These are phyloP conservation scores for Nemania abortiva DNA, from an alignment of 2,329 filamentous ascomycete species.

Conservation along the genomic window DNA sequence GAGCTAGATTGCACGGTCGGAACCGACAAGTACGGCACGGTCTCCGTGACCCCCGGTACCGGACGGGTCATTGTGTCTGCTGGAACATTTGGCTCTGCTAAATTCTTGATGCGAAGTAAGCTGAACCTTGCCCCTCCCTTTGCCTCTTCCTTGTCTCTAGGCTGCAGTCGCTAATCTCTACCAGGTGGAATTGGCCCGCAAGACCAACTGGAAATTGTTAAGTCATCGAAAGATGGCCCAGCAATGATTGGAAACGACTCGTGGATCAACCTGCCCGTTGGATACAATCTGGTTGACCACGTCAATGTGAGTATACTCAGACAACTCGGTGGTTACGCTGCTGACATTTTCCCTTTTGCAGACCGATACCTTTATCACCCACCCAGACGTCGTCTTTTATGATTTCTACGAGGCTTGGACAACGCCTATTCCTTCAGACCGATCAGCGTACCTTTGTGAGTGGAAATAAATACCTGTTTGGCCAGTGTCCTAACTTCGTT, in stretches of 20 bases:
- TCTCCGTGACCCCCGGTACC: slow-evolving; percentile 69
- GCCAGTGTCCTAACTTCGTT: slow-evolving; percentile 26
- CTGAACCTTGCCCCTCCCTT: no score
- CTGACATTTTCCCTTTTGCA: slow-evolving; percentile 33
- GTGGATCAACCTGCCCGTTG: slow-evolving; percentile 71
- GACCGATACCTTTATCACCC: slow-evolving; percentile 62
- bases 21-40: slow-evolving; percentile 68
- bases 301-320: slow-evolving; percentile 53
- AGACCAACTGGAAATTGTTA: slow-evolving; percentile 68
- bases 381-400: slow-evolving; percentile 67
- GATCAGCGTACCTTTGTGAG: slow-evolving; percentile 59
- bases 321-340: not conserved
- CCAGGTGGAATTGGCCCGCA: slow-evolving; percentile 71
- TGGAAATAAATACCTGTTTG: not conserved
- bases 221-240: slow-evolving; percentile 61
- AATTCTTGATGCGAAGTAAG: slow-evolving; percentile 73
- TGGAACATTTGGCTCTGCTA: slow-evolving; percentile 76
- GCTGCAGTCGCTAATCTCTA: slow-evolving; percentile 26
- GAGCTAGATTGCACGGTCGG: slow-evolving; percentile 69
- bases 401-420: slow-evolving; percentile 74
- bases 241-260: slow-evolving; percentile 62
- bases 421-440: slow-evolving; percentile 59
- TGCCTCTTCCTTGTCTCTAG: not conserved
- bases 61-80: slow-evolving; percentile 77
- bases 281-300: slow-evolving; percentile 70